A percentile compares a stretch with the other conserved stretches of the same genome.
These are phyloP conservation scores for Chalciporus chontae DNA, from an alignment of 768 basidiomycete genomes.

Conservation along the genomic window DNA sequence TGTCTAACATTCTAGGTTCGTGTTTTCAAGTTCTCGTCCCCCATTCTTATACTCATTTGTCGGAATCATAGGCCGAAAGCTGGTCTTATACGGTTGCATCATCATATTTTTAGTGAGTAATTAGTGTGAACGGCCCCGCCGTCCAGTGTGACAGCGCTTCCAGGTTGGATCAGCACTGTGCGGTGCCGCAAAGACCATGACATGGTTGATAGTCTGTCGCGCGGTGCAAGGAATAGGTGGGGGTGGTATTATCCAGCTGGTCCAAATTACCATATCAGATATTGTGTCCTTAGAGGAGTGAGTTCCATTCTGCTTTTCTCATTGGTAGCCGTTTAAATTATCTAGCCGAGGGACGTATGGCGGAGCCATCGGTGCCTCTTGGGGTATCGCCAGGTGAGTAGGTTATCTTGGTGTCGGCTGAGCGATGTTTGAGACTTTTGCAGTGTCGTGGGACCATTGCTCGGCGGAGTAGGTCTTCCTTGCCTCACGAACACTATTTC, in stretches of 20 bases:
- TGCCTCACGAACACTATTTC: too few relatives aligned
- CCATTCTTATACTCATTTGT: neutral
- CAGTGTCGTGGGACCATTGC: slow-evolving; percentile 42
- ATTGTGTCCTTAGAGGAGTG: slow-evolving; percentile 35
- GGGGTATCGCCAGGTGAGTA: slow-evolving; percentile 37
- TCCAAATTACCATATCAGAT: slow-evolving; percentile 38
- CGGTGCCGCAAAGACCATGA: slow-evolving; percentile 42
- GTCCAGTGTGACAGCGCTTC: neutral
- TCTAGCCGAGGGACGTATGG: slow-evolving; percentile 37
- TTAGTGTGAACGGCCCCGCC: neutral
- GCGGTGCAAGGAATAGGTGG: slow-evolving; percentile 44
- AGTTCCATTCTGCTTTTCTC: slow-evolving; percentile 1
- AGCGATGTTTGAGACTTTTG: neutral
- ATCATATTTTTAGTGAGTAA: slow-evolving; percentile 34
- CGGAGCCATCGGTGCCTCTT: slow-evolving; percentile 37
- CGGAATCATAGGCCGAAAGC: slow-evolving; percentile 32
- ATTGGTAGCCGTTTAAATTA: neutral
- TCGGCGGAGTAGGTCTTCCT: slow-evolving; percentile 31
- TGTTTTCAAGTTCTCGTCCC: neutral
- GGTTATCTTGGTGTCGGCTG: neutral
- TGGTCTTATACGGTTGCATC: slow-evolving; percentile 35
- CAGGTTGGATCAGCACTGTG: slow-evolving; percentile 39
- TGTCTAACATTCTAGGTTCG: slow-evolving; percentile 39
- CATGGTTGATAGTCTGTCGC: slow-evolving; percentile 39
- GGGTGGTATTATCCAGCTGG: slow-evolving; percentile 36